Evolutionary conservation across 1,139 yeast genomes (phyloP).

Genomic region (Hanseniaspora gamundiae): DNA sequence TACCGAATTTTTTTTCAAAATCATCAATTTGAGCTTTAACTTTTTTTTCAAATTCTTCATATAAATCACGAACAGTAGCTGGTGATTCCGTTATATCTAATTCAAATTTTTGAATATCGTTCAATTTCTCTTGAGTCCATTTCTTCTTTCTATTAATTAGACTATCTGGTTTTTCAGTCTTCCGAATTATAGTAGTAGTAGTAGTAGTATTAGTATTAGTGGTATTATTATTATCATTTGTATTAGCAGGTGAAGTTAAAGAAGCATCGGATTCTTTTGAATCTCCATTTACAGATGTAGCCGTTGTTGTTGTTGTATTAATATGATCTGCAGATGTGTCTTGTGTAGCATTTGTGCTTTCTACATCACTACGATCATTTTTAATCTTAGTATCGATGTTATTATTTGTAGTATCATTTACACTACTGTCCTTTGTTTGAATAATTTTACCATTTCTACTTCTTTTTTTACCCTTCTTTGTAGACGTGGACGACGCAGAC

Average conservation of each 20-base stretch:
- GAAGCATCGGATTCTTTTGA: too few relatives aligned
- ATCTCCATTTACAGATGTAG: too few relatives aligned
- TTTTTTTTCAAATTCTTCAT: conserved; percentile 13
- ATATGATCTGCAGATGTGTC: too few relatives aligned
- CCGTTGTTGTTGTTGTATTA: too few relatives aligned
- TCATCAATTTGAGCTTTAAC: conserved; percentile 13
- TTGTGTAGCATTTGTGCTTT: too few relatives aligned
- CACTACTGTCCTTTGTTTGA: neutral
- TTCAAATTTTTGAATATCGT: conserved; percentile 11
- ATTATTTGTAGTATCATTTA: neutral
- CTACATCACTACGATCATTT: neutral
- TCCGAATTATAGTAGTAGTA: neutral
- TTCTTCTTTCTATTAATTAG: neutral
- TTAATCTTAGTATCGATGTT: neutral
- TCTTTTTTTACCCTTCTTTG: neutral
- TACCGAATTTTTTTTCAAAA: conserved; percentile 15
- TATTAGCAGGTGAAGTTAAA: too few relatives aligned
- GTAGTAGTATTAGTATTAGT: neutral
- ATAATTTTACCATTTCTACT: neutral
- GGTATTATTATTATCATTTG: neutral
- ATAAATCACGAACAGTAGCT: conserved; percentile 12
- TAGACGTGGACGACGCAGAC: neutral
- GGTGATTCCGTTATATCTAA: conserved; percentile 14
- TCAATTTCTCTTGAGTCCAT: neutral
- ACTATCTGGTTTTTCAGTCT: neutral